A percentile compares a stretch with the other conserved stretches of the same genome.
Evolutionary conservation across 306 rosid species (phyloP).

Genomic region (Hippophae tibetana): DNA sequence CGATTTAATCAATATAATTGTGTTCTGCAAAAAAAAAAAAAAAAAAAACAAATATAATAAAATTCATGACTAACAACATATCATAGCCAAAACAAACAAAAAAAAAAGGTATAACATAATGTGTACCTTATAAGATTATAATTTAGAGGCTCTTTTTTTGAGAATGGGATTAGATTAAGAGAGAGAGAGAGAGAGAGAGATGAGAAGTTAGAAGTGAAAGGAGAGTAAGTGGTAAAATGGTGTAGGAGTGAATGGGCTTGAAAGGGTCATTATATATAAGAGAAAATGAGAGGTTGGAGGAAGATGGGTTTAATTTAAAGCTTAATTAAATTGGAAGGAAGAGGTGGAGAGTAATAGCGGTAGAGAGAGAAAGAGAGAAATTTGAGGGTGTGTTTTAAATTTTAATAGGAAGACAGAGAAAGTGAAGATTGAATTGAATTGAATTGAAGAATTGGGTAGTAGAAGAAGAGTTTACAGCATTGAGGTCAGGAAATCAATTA

Average conservation of each 20-base stretch:
- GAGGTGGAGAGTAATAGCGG: slow-evolving; percentile 43
- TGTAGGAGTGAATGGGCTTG: slow-evolving; percentile 27
- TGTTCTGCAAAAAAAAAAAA: no score
- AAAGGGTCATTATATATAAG: slow-evolving; percentile 44
- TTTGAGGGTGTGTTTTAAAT: slow-evolving; percentile 27
- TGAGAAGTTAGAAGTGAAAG: slow-evolving; percentile 13
- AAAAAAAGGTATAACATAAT: no score
- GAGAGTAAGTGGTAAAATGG: slow-evolving; percentile 20
- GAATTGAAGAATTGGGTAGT: slow-evolving; percentile 48
- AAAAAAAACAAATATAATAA: no score
- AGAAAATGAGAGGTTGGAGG: slow-evolving; percentile 32
- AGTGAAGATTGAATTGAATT: slow-evolving; percentile 26
- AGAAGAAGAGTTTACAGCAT: slow-evolving; percentile 79
- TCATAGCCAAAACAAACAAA: no score
- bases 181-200: not conserved
- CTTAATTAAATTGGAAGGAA: slow-evolving; percentile 53
- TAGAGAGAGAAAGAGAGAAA: slow-evolving; percentile 28
- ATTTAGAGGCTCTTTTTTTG: no score
- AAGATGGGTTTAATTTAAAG: slow-evolving; percentile 41
- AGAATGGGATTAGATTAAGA: no score
- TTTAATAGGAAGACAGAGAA: slow-evolving; percentile 18
- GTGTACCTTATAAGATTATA: no score
- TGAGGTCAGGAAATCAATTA: slow-evolving; percentile 78
- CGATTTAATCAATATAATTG: no score
- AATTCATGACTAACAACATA: no score